These are phyloP conservation scores for Fusarium bulbicola DNA, from an alignment of 2,329 filamentous ascomycete genomes.

Conservation along the genomic window DNA sequence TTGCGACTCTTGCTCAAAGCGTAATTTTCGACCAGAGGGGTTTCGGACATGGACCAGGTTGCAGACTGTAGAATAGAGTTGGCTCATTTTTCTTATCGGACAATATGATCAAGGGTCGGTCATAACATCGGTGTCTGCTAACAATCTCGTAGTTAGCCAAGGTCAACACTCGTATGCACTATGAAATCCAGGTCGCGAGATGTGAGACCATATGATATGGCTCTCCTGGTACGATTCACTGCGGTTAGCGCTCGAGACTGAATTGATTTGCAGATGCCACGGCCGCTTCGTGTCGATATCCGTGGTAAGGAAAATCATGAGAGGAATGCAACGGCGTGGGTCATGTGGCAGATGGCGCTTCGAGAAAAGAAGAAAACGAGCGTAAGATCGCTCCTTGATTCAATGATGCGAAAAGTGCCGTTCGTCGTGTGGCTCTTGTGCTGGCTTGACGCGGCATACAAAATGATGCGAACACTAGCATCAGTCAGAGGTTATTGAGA, in stretches of 20 bases:
- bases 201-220: background rate
- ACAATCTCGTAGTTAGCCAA: background rate
- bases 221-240: background rate
- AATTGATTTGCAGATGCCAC: background rate
- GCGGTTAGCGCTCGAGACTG: background rate
- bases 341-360: background rate
- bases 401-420: background rate
- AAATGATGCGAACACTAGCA: background rate
- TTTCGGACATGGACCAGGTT: background rate
- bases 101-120: background rate
- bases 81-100: background rate
- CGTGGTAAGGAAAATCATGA: background rate
- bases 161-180: background rate
- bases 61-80: background rate
- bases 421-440: fast-evolving
- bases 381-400: background rate
- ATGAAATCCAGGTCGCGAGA: background rate
- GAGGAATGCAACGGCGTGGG: background rate
- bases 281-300: background rate
- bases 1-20: background rate
- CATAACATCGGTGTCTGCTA: background rate
- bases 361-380: too few species aligned
- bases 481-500: background rate
- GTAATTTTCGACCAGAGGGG: background rate
- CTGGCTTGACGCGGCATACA: background rate